These are phyloP conservation scores for Phytophthora fragariae DNA, from an alignment of 352 stramenopile species.

Conservation along the genomic window DNA sequence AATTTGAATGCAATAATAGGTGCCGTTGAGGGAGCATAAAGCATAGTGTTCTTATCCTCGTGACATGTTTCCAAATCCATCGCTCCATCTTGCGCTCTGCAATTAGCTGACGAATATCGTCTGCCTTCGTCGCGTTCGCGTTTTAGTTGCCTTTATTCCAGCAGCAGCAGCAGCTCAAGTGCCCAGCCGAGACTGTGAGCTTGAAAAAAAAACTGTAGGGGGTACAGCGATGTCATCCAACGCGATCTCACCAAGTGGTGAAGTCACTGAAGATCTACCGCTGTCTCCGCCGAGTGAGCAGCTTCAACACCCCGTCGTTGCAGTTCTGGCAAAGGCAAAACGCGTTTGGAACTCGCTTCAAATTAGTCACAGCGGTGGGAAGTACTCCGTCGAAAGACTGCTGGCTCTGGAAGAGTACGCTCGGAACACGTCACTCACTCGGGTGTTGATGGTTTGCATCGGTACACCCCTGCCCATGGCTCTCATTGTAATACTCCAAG, in stretches of 20 bases:
- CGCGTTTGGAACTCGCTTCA: background rate
- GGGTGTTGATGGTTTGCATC: constrained; percentile 20
- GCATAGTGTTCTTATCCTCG: background rate
- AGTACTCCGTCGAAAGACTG: constrained; percentile 23
- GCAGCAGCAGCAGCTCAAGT: background rate
- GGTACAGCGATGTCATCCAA: background rate
- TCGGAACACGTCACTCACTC: constrained; percentile 11
- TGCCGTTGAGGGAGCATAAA: background rate
- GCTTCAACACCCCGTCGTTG: background rate
- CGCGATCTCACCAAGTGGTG: background rate
- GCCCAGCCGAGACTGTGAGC: no score
- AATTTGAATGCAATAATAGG: background rate
- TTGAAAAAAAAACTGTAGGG: background rate
- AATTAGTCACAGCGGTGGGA: constrained; percentile 9
- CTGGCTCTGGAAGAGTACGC: constrained; percentile 31
- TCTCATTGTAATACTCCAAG: constrained; percentile 15
- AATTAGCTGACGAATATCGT: constrained; percentile 10
- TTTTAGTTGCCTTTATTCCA: background rate
- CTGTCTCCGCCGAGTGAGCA: background rate
- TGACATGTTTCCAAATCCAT: background rate
- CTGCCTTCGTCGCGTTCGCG: background rate
- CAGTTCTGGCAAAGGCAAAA: background rate
- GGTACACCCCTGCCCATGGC: constrained; percentile 24
- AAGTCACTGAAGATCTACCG: background rate
- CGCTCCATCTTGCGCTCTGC: background rate